A percentile compares a stretch with the other conserved stretches of the same genome.
Evolutionary conservation across 768 basidiomycete genomes (phyloP).

Genomic region (Termitomyces eurrhizus): DNA sequence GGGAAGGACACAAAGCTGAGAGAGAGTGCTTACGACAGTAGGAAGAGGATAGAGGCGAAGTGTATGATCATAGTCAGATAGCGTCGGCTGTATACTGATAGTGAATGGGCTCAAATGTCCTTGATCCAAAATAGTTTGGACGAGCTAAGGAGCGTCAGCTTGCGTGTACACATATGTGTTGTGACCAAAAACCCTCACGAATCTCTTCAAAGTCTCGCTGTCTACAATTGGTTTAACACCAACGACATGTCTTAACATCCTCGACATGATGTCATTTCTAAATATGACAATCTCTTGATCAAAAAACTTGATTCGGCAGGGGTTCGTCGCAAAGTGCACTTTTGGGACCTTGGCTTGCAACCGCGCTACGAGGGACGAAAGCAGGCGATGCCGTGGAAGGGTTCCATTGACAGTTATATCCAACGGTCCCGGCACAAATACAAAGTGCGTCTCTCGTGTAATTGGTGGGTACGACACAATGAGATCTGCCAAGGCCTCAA

Average conservation of each 20-base stretch:
- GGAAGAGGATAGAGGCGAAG: constrained; percentile 93
- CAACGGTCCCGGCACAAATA: constrained; percentile 91
- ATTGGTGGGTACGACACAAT: constrained; percentile 79
- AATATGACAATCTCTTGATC: constrained; percentile 94
- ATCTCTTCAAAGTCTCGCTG: constrained; percentile 82
- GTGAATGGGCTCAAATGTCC: constrained; percentile 90
- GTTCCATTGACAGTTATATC: constrained; percentile 82
- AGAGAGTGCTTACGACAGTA: constrained; percentile 61
- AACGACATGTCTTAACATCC: constrained; percentile 89
- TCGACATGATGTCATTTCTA: constrained; percentile 89
- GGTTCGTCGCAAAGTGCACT: constrained; percentile 82
- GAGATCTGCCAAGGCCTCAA: constrained; percentile 82
- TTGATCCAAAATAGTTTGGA: constrained; percentile 96
- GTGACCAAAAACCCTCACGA: constrained; percentile 46
- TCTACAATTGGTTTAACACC: constrained; percentile 79
- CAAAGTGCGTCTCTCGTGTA: constrained; percentile 77
- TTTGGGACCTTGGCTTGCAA: constrained; percentile 74
- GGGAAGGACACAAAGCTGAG: not conserved
- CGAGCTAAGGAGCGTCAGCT: constrained; percentile 51
- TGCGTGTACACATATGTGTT: not conserved
- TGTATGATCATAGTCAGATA: constrained; percentile 89
- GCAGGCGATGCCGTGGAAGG: constrained; percentile 77
- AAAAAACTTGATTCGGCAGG: constrained; percentile 93
- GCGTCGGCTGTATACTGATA: constrained; percentile 76
- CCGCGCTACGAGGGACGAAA: constrained; percentile 68